Evolutionary conservation across 2,329 filamentous ascomycete genomes (phyloP).

Genomic region (Lecanicillium sp.): DNA sequence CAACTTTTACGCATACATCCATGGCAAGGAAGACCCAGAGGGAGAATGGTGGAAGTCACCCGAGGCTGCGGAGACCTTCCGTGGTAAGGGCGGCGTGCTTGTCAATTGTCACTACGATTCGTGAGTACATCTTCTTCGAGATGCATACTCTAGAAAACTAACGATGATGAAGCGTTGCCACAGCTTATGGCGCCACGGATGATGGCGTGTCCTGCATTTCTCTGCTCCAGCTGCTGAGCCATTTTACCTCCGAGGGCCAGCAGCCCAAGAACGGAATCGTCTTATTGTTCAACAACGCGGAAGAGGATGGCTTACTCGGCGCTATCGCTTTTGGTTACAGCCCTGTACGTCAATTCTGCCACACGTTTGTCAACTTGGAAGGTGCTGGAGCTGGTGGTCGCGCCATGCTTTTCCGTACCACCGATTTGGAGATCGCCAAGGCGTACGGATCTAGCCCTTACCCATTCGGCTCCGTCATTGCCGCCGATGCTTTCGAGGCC

Average conservation of each 20-base stretch:
- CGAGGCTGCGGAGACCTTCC: constrained; percentile 36
- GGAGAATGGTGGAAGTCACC: constrained; percentile 65
- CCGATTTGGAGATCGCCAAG: constrained; percentile 77
- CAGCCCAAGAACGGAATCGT: constrained; percentile 76
- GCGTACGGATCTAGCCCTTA: constrained; percentile 66
- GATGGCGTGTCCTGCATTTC: constrained; percentile 88
- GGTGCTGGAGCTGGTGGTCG: constrained; percentile 88
- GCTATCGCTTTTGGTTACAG: constrained; percentile 80
- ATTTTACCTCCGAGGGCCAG: constrained; percentile 69
- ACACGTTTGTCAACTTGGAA: constrained; percentile 91
- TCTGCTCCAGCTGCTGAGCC: constrained; percentile 75
- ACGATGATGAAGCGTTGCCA: constrained; percentile 62
- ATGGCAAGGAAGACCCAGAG: constrained; percentile 67
- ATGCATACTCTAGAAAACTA: not conserved
- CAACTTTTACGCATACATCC: constrained; percentile 88
- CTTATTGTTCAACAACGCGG: constrained; percentile 86
- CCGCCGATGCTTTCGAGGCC: constrained; percentile 74
- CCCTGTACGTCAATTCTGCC: constrained; percentile 70
- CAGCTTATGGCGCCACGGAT: constrained; percentile 88
- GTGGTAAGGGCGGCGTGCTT: constrained; percentile 69
- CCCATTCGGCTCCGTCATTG: constrained; percentile 79
- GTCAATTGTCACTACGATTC: constrained; percentile 93
- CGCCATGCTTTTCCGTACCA: constrained; percentile 80
- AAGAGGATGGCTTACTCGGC: constrained; percentile 88
- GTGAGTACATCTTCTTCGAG: constrained; percentile 29